These are phyloP conservation scores for Mortierella sp. DNA, from an alignment of 371 early-diverging fungal species.

Conservation along the genomic window DNA sequence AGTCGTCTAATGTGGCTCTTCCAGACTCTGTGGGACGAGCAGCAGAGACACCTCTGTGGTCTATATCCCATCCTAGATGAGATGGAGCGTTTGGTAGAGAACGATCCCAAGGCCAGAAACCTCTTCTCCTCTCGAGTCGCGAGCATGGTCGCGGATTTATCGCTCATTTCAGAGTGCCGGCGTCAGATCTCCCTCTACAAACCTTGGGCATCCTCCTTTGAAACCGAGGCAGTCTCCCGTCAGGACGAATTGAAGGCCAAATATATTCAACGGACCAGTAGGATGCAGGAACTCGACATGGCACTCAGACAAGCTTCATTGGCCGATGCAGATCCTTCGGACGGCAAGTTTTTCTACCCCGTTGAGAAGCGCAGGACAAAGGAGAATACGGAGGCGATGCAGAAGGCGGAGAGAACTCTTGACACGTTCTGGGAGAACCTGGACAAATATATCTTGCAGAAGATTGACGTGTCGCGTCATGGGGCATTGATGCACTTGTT, in stretches of 20 bases:
- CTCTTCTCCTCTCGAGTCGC: constrained; percentile 32
- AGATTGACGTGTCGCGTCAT: constrained; percentile 16
- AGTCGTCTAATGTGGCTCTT: constrained; percentile 34
- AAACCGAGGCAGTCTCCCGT: constrained; percentile 10
- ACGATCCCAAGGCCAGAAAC: constrained; percentile 35
- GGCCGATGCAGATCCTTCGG: constrained; percentile 27
- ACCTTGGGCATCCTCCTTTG: constrained; percentile 46
- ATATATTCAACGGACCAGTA: constrained; percentile 22
- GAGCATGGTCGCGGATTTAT: constrained; percentile 26
- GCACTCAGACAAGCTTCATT: constrained; percentile 9
- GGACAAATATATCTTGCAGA: constrained; percentile 12
- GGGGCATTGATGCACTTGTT: constrained; percentile 21
- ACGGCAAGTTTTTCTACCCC: constrained; percentile 34
- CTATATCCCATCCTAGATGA: constrained; percentile 20
- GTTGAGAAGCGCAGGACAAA: constrained; percentile 43
- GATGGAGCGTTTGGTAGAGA: constrained; percentile 37
- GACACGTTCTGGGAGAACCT: constrained; percentile 33
- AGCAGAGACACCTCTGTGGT: constrained; percentile 19
- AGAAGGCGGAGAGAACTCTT: constrained; percentile 27
- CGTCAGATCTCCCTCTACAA: constrained; percentile 30
- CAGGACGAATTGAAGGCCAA: constrained; percentile 6
- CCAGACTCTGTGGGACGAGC: constrained; percentile 30
- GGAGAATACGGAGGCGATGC: constrained; percentile 37
- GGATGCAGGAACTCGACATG: constrained; percentile 22
- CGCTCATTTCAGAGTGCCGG: constrained; percentile 34